phyloP scores from a whole-genome alignment of 1,284 basidiomycete genomes.

The Papiliotrema fonsecae region DNA sequence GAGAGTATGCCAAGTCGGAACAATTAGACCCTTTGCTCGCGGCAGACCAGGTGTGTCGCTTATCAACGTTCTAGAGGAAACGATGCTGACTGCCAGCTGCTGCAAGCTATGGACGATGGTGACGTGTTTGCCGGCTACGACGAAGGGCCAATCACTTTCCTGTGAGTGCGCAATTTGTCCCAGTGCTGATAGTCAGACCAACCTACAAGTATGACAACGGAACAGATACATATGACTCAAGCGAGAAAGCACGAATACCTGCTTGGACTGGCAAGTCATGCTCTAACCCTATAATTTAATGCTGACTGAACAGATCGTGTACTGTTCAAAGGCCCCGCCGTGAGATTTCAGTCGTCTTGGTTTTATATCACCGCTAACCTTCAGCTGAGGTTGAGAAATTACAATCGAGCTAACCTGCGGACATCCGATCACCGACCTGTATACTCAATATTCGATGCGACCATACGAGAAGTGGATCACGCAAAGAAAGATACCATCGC shows the following conservation, averaged over 20 bases:
- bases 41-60: conserved; percentile 68
- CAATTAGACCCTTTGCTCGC: conserved; percentile 69
- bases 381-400: conserved; percentile 35
- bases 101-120: conserved; percentile 62
- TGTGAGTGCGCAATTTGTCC: conserved; percentile 44
- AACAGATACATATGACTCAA: conserved; percentile 83
- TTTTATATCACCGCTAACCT: conserved; percentile 28
- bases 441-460: conserved; percentile 73
- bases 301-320: conserved; percentile 65
- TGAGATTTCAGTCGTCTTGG: conserved; percentile 65
- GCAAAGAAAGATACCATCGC: conserved; percentile 67
- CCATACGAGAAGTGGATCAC: conserved; percentile 72
- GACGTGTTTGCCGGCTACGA: conserved; percentile 76
- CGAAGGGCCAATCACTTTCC: conserved; percentile 81
- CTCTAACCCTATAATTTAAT: neutral
- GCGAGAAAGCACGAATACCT: conserved; percentile 93
- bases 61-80: neutral
- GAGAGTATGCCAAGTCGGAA: conserved; percentile 59
- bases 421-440: conserved; percentile 96
- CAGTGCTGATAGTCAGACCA: conserved; percentile 62
- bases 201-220: conserved; percentile 53
- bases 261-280: conserved; percentile 80
- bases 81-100: conserved; percentile 53
- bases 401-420: conserved; percentile 67
- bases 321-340: conserved; percentile 66